These are phyloP conservation scores for Castanea sativa DNA, from an alignment of 306 rosid species.

Conservation along the genomic window DNA sequence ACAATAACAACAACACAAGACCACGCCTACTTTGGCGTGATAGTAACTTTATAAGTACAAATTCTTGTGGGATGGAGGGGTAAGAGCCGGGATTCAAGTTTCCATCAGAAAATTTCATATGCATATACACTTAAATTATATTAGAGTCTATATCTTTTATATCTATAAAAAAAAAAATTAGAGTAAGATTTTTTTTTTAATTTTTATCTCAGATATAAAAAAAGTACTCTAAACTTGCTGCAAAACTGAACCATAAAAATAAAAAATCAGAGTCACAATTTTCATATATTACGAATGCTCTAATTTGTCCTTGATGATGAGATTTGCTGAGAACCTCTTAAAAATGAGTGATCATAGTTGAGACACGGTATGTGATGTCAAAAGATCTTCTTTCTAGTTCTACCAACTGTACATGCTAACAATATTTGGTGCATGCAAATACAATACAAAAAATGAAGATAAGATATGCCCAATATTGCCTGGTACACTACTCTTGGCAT, in stretches of 20 bases:
- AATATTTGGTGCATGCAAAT: neutral
- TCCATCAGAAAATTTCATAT: rapidly evolving
- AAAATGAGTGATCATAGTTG: neutral
- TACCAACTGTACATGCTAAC: no score
- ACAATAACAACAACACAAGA: no score
- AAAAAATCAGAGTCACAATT: neutral
- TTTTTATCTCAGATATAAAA: no score
- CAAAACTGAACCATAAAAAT: no score
- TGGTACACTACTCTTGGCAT: no score
- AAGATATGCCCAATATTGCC: neutral
- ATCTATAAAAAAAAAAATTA: no score
- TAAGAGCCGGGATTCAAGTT: rapidly evolving
- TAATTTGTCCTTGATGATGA: neutral
- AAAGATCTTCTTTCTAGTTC: neutral
- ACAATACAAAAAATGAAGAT: neutral
- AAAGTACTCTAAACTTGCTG: neutral
- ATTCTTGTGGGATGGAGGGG: no score
- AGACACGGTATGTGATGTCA: neutral
- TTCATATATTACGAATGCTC: neutral
- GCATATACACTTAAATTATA: no score
- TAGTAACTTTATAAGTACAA: no score
- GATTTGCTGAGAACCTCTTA: neutral
- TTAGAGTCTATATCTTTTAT: no score
- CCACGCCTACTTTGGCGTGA: no score
- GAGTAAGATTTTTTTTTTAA: no score